Base-by-base conservation (phyloP, 768 basidiomycete species). In the Fistulinella prunicolor region DNA sequence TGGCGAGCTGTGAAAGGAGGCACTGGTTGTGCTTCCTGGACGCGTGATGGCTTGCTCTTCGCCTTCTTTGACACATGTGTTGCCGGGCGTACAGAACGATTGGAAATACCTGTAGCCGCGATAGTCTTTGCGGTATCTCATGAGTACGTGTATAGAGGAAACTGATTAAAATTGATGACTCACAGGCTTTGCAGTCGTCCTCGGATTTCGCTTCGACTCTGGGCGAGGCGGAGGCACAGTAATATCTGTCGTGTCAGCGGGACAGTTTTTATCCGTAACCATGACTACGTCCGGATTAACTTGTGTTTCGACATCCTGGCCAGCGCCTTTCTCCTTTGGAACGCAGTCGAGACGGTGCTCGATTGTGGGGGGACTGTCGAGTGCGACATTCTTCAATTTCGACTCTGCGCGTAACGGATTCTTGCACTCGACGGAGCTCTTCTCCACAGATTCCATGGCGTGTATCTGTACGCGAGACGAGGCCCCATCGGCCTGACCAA, bases 191-290 rank as follows among this genome's bases (percentile, higher is more conserved):
- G 35, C 22, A 1, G 20, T 64, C 21, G 46, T 61, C 66, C 57
- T 68, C 56, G 66, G 61, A 51, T 57, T 59, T 57, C 62, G 49
- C 46, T 46, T 64, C 23, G 46, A 28, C 19, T 42, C 51, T 41
- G 51, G 53, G 9, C n/a, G 42, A 30, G 28, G 55, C 16, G 5
- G 20, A 38, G 43, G 43, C 19, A 38, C 43, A 26, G 42, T 26
- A 36, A 38, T 28, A 10, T 26, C 34, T 9, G 20, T 45, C 30
- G 29, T n/a, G 6, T 56, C 50, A 39, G 40, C 13, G 5, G 42
- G 41, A 19, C 32, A 37, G 28, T 36, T n/a, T 17, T 46, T 44
- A 23, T 10, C 17, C 24, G 37, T 32, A 21, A 17, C 10, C 47
- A 50, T 42, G 37, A 28, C 42, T 28, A 47, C 34, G 16, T 48